These are phyloP conservation scores for Mortierella claussenii DNA, from an alignment of 192 early-diverging fungal genomes.

Conservation along the genomic window DNA sequence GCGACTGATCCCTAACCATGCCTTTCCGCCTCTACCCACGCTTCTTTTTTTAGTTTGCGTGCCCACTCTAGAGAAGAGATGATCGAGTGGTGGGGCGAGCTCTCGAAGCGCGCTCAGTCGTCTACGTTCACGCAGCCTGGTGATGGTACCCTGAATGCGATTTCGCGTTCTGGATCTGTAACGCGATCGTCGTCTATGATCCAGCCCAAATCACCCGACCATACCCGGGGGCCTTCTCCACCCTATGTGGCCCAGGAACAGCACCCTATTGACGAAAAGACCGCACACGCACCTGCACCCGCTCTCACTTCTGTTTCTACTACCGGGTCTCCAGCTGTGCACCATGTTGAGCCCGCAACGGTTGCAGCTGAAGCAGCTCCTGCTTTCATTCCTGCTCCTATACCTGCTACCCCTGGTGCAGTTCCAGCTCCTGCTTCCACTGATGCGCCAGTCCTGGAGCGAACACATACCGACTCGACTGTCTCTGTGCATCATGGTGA, in stretches of 20 bases:
- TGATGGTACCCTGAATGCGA: conserved; percentile 8
- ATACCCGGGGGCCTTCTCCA: conserved; percentile 10
- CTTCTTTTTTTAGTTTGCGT: conserved; percentile 18
- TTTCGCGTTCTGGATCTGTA: conserved; percentile 38
- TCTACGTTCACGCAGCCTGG: conserved; percentile 36
- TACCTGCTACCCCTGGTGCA: not conserved
- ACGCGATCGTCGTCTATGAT: conserved; percentile 24
- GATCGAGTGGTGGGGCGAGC: conserved; percentile 45
- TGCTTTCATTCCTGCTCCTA: conserved; percentile 4
- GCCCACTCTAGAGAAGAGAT: conserved; percentile 42
- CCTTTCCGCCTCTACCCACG: not conserved
- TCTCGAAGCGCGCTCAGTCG: conserved; percentile 35
- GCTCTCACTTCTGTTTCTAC: conserved; percentile 9
- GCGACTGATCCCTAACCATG: not conserved
- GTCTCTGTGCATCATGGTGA: too few relatives aligned
- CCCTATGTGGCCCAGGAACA: conserved; percentile 20
- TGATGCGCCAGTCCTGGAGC: not conserved
- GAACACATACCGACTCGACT: too few relatives aligned
- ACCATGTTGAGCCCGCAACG: conserved; percentile 1
- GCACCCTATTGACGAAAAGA: not conserved
- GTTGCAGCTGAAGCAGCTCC: conserved; percentile 6
- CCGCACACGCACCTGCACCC: conserved; percentile 1
- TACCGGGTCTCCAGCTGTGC: not conserved
- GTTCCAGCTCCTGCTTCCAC: not conserved
- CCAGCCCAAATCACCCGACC: conserved; percentile 5